Base-by-base conservation (phyloP, 2,329 filamentous ascomycete species). In the Penicillium psychrosexuale region DNA sequence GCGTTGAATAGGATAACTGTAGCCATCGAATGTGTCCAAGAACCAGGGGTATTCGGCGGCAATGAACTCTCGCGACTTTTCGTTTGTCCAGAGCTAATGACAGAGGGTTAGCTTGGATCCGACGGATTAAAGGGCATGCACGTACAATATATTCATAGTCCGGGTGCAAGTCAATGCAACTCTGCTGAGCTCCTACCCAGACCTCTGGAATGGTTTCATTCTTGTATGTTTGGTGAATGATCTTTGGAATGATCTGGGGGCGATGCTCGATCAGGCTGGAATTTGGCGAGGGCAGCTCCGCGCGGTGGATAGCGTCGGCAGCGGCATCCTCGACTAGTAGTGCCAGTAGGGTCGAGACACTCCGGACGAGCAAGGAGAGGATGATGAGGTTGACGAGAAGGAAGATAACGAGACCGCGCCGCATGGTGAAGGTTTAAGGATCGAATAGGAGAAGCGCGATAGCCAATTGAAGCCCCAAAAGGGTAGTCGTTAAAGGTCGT, bases 171-270 rank as follows among this genome's bases (percentile, higher is more conserved):
- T 86, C 80, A 51, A 85, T 75, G 73, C 88, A 91, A 63, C 80
- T 86, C 72, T 84, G 76, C 62, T 89, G 86, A 31, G 86, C 80
- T 9, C 78, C 79, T 55, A 78, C 73, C 88, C 88, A 91, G 50
- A 85, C 81, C 43, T 75, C 76, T 0, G 88, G 88, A 37, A 91
- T 84, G 40, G 80, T 84, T 53, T 86, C 82, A 68, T 89, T 90
- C 66, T 83, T 84, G 72, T 89, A 90, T 9, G 87, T 90, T 70
- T 90, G 87, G 75, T 90, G 87, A 53, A 90, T 88, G 67, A 90
- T 90, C 73, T 88, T 89, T 45, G 87, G 87, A 47, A 90, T 89
- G 61, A 89, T 70, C 62, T 85, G 83, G 9, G 81, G 79, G 44
- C 77, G 76, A 45, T 78, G 77, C 58, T 81, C 80, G 61, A 83